Evolutionary conservation across 1,139 yeast genomes (phyloP).

Genomic region (Kluyveromyces marxianus): DNA sequence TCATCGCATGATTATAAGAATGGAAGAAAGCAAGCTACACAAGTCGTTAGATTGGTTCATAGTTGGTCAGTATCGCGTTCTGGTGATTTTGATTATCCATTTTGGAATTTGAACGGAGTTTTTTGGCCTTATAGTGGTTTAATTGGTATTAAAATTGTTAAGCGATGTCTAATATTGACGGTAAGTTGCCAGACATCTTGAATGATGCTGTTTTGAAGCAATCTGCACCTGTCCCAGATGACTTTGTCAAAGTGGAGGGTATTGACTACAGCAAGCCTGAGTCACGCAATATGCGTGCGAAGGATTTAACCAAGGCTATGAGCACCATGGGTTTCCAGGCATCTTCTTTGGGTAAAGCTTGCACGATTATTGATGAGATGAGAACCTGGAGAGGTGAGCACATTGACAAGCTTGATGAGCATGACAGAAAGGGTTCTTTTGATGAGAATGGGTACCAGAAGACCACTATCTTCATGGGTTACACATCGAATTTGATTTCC

Average conservation of each 20-base stretch:
- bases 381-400: constrained; percentile 84
- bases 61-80: no score
- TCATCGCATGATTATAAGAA: not conserved
- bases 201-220: constrained; percentile 85
- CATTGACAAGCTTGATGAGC: constrained; percentile 55
- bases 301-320: constrained; percentile 75
- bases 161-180: constrained; percentile 31
- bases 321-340: constrained; percentile 98
- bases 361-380: constrained; percentile 89
- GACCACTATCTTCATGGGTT: constrained; percentile 89
- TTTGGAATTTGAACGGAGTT: no score
- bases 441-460: constrained; percentile 79
- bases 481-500: constrained; percentile 92
- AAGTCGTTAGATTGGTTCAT: no score
- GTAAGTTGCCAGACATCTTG: constrained; percentile 53
- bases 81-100: no score
- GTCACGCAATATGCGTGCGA: constrained; percentile 66
- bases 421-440: constrained; percentile 63
- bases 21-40: no score
- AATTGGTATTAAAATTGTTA: not conserved
- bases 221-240: constrained; percentile 79
- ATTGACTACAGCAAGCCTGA: constrained; percentile 76
- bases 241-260: constrained; percentile 71
- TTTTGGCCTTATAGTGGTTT: not conserved
- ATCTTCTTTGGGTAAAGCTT: constrained; percentile 73